These are phyloP conservation scores for Comarum palustre DNA, from an alignment of 306 rosid species.

Conservation along the genomic window DNA sequence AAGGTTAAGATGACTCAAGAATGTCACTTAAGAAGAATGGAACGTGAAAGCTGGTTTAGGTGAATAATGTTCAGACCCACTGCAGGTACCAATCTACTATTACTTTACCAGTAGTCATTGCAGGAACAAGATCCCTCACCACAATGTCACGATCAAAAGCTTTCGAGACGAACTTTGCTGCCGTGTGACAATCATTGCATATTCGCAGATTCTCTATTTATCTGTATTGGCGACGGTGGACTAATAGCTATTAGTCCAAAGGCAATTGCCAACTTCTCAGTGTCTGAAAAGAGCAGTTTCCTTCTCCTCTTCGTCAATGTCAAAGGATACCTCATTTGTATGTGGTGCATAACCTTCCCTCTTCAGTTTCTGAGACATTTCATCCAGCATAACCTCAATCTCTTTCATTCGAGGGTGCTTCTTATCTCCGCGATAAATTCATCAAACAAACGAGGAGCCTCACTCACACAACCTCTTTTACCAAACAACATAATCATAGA, in stretches of 20 bases:
- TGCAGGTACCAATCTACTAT: slow-evolving; percentile 25
- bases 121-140: slow-evolving; percentile 71
- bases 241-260: slow-evolving; percentile 60
- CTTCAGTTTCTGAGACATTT: slow-evolving; percentile 59
- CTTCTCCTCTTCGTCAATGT: slow-evolving; percentile 77
- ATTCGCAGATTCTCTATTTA: slow-evolving; percentile 72
- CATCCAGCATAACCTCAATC: slow-evolving; percentile 62
- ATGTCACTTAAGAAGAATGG: too few species aligned
- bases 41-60: too few species aligned
- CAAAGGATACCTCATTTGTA: slow-evolving; percentile 65
- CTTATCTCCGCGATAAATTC: slow-evolving; percentile 78
- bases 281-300: slow-evolving; percentile 62
- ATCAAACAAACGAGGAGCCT: slow-evolving; percentile 48
- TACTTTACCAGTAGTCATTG: slow-evolving; percentile 73
- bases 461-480: slow-evolving; percentile 39
- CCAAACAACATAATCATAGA: slow-evolving; percentile 69
- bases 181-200: slow-evolving; percentile 77
- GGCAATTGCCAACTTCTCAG: slow-evolving; percentile 78
- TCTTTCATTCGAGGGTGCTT: slow-evolving; percentile 53
- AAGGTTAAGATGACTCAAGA: too few species aligned
- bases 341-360: slow-evolving; percentile 65
- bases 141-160: slow-evolving; percentile 61
- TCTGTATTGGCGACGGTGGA: slow-evolving; percentile 59
- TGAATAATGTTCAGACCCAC: not conserved
- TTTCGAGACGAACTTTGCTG: slow-evolving; percentile 58